A percentile compares a stretch with the other conserved stretches of the same genome.
These are phyloP conservation scores for Saprolegnia diclina DNA, from an alignment of 352 stramenopile species.

Conservation along the genomic window DNA sequence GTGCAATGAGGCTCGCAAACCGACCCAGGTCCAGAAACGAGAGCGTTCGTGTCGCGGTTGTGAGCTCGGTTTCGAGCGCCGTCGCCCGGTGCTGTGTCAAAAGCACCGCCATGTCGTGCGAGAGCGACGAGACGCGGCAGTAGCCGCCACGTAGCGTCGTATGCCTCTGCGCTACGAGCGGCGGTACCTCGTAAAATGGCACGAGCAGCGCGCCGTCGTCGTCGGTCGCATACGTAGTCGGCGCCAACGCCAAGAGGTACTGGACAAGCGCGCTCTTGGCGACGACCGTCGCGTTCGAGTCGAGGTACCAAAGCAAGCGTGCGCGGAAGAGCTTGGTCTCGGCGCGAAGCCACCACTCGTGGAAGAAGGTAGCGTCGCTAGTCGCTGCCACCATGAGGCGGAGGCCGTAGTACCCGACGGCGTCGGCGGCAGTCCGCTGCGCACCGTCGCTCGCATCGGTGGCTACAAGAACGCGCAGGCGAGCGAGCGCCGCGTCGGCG, in stretches of 20 bases:
- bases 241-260: background rate
- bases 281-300: background rate
- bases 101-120: constrained; percentile 35
- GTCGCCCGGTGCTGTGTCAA: constrained; percentile 39
- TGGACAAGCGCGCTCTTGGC: background rate
- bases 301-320: constrained; percentile 37
- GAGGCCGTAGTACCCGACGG: constrained; percentile 28
- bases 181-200: constrained; percentile 41
- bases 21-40: constrained; percentile 37
- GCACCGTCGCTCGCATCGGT: constrained; percentile 7
- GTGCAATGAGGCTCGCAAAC: constrained; percentile 36
- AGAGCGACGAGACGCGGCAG: constrained; percentile 39
- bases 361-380: constrained; percentile 34
- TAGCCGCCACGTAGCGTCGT: constrained; percentile 43
- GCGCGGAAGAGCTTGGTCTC: constrained; percentile 43
- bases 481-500: constrained; percentile 76
- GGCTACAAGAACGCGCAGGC: constrained; percentile 49
- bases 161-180: constrained; percentile 39
- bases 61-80: constrained; percentile 36
- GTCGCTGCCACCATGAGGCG: constrained; percentile 32
- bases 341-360: constrained; percentile 49
- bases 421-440: constrained; percentile 25
- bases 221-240: constrained; percentile 4
- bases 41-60: constrained; percentile 37
- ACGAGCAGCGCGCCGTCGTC: constrained; percentile 37